Evolutionary conservation across 139 green algal species (phyloP), one percentile per base, ranked within the genome.

Genomic region (Chara braunii): DNA sequence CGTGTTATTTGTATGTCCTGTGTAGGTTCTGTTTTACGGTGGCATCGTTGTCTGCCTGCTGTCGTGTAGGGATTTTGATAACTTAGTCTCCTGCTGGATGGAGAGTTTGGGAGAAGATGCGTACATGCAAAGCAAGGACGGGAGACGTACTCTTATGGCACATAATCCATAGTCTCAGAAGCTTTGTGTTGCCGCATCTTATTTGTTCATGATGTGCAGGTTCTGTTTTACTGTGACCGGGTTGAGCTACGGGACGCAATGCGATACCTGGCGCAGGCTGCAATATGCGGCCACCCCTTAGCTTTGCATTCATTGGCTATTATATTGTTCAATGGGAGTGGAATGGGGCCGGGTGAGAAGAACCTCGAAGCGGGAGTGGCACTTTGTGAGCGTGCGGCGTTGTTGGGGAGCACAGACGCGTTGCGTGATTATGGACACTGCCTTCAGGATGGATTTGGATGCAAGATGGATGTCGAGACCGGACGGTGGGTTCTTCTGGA

Each of bases 291-390:
- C 34, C 62, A 72, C 61, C 14, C 62, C 22, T 28, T 24, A 22
- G 68, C 68, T 33, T 34, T 74, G 18, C 33, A 77, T 55, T 66
- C 68, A 23, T 51, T 77, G 14, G 68, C 68, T 28, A n/a, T 77
- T 30, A 77, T 77, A 28, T 54, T 73, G 50, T 77, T 77, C 29
- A 77, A 77, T 61, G 68, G 68, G 33, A 74, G 60, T 61, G 68
- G 68, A 33, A 48, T 40, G 24, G 22, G 36, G 12, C 23, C 31
- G 24, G 22, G 37, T 22, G 65, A 74, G 24, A 29, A 31, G 14
- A 35, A 74, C 35, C 57, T 74, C 4, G 7, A 30, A 3, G 31
- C 28, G 32, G 65, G 65, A 1, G 65, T 74, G 14, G 30, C 60
- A n/a, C 34, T 74, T 6, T 74, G 65, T 43, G 57, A 55, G 31